Percentiles rank a stretch among this genome's conserved stretches.
These are phyloP conservation scores for Penicillium pulvis DNA, from an alignment of 495 filamentous ascomycete species.

Conservation along the genomic window DNA sequence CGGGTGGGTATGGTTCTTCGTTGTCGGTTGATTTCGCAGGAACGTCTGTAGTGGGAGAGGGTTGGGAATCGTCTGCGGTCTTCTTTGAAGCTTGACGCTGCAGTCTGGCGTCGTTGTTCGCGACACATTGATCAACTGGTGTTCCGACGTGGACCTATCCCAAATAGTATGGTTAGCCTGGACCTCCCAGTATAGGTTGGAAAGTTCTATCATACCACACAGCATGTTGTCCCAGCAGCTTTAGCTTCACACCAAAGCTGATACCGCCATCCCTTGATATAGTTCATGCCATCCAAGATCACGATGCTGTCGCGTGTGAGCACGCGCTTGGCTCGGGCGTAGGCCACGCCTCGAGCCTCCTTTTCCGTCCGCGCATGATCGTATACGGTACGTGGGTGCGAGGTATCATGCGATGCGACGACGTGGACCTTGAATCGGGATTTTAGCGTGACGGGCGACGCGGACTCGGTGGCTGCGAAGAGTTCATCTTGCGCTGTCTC, in stretches of 20 bases:
- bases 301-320: conserved; percentile 81
- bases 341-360: conserved; percentile 83
- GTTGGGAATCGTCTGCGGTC: conserved; percentile 1
- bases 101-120: conserved; percentile 46
- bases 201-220: conserved; percentile 59
- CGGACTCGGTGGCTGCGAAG: conserved; percentile 52
- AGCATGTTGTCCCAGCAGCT: conserved; percentile 77
- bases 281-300: conserved; percentile 87
- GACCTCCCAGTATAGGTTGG: neutral
- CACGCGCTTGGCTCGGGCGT: conserved; percentile 81
- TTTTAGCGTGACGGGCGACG: conserved; percentile 44
- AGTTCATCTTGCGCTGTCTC: conserved; percentile 49
- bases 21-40: conserved; percentile 16
- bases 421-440: conserved; percentile 54
- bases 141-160: conserved; percentile 77
- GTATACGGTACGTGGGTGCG: conserved; percentile 50
- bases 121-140: conserved; percentile 63
- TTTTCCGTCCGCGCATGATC: conserved; percentile 76
- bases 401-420: conserved; percentile 57
- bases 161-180: neutral
- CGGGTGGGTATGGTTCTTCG: conserved; percentile 60
- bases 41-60: neutral
- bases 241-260: conserved; percentile 96
- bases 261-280: conserved; percentile 97
- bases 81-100: conserved; percentile 17